Base-by-base conservation (phyloP, 2,329 filamentous ascomycete species). In the Alternaria sp. region DNA sequence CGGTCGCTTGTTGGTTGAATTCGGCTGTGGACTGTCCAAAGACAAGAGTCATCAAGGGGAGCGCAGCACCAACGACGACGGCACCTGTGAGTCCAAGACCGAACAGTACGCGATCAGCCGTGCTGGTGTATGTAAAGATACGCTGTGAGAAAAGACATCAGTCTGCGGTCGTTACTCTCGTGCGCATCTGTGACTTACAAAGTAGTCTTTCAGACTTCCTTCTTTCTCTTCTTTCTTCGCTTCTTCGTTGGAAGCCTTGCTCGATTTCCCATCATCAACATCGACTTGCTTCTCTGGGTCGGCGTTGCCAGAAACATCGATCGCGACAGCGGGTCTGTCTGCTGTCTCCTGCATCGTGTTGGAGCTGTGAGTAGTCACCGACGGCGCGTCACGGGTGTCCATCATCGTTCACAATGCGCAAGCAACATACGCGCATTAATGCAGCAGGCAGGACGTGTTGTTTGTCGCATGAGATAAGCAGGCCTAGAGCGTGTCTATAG, bases 21-120 rank as follows among this genome's bases (percentile, higher is more conserved):
- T 57, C 54, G 4, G 69, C 64, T 4, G 70, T 66, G 10, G 71
- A 64, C 17, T 62, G 26, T 23, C 70, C 70, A 23, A 72, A 72
- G n/a, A 72, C 52, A 43, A 73, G 28, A 21, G 91, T 93, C 87
- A 94, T 93, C 23, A 93, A 82, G 3, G 91, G 92, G 59, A 93
- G 77, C 6, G 90, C 89, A 58, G 90, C 90, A 65, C 91, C 91
- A 17, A 87, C 89, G 40, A 84, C 87, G 68, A 93, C 90, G 66
- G 90, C 85, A 30, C 64, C 54, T 43, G 54, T 13, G 11, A 66
- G 57, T 3, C 63, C 63, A 7, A 63, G 25, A 9, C 25, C 52
- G 6, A 57, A 66, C 6, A 66, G 49, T 10, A 51, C 8, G 23
- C 63, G 56, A 49, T 63, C 56, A 2, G 47, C n/a, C 4, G 52